Evolutionary conservation across 148 eudicot genomes (phyloP).

Genomic region (Cornus kousa): DNA sequence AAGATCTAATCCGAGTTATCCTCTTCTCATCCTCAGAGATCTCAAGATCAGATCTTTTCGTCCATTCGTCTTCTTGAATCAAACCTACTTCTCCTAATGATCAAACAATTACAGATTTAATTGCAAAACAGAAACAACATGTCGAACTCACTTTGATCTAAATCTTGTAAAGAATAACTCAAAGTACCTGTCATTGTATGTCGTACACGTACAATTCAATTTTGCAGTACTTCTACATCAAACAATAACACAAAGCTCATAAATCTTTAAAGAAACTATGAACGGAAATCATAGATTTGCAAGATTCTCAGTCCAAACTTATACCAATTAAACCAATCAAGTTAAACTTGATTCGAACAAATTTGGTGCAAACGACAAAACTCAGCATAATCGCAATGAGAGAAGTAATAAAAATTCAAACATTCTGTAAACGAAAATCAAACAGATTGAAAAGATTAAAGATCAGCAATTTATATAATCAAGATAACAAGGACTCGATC

Average conservation of each 20-base stretch:
- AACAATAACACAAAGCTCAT: not conserved
- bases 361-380: not conserved
- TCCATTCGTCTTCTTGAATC: constrained; percentile 55
- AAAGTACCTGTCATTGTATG: constrained; percentile 30
- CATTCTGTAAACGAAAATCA: not conserved
- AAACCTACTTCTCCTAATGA: constrained; percentile 36
- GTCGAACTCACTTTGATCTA: not conserved
- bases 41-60: constrained; percentile 58
- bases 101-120: not conserved
- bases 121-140: not conserved
- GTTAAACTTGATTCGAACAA: not conserved
- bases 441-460: not conserved
- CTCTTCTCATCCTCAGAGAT: constrained; percentile 73
- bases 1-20: constrained; percentile 61
- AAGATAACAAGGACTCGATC: not conserved
- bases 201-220: not conserved
- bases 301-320: constrained; percentile 10
- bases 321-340: constrained; percentile 9
- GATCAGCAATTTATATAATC: no score
- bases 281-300: constrained; percentile 4
- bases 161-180: not conserved
- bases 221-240: constrained; percentile 18
- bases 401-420: not conserved
- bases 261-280: not conserved
- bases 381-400: constrained; percentile 1